phyloP scores from a whole-genome alignment of 441 rosid genomes.

The Gossypium aridum region DNA sequence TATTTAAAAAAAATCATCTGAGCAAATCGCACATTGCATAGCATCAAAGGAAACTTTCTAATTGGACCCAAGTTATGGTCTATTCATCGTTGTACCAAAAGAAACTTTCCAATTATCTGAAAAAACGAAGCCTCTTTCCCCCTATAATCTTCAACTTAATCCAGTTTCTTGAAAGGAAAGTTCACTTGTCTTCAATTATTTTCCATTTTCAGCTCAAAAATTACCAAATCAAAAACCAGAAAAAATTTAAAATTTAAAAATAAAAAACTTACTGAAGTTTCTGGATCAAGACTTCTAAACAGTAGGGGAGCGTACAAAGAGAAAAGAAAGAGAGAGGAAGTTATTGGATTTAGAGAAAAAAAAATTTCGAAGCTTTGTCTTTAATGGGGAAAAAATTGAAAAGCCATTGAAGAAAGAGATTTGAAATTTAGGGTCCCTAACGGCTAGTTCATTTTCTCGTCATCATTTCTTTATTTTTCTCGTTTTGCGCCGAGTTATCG shows the following conservation, averaged over 20 bases:
- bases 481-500: constrained; percentile 8
- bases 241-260: background rate
- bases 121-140: background rate
- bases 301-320: constrained; percentile 6
- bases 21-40: background rate
- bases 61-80: too few relatives aligned
- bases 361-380: constrained; percentile 13
- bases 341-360: constrained; percentile 11
- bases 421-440: constrained; percentile 30
- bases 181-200: constrained; percentile 5
- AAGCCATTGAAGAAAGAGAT: constrained; percentile 14
- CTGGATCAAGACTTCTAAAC: constrained; percentile 3
- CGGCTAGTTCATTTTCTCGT: constrained; percentile 41
- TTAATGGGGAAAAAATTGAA: constrained; percentile 13
- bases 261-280: constrained; percentile 11
- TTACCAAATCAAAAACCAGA: background rate
- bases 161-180: constrained; percentile 15
- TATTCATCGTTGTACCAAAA: too few relatives aligned
- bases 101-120: background rate
- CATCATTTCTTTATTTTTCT: background rate
- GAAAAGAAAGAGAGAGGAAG: background rate
- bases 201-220: background rate
- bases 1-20: background rate
- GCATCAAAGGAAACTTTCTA: background rate
- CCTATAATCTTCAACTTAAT: background rate